Evolutionary conservation across 108 stramenopile species (phyloP).

Genomic region (Conticribra guillardii): DNA sequence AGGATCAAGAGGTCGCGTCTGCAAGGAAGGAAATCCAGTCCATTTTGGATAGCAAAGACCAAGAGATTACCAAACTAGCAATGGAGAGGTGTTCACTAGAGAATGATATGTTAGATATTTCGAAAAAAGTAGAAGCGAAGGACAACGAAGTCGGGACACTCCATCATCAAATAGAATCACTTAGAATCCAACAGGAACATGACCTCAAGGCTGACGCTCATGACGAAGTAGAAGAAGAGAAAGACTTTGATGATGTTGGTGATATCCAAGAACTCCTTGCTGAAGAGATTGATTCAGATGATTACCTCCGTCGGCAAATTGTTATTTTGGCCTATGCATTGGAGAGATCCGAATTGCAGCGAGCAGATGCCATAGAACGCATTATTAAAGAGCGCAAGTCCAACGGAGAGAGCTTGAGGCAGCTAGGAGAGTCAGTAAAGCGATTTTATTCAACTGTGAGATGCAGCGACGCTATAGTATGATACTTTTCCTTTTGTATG

Average conservation of each 20-base stretch:
- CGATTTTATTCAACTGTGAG: conserved; percentile 72
- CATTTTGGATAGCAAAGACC: conserved; percentile 41
- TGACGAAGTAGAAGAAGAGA: conserved; percentile 52
- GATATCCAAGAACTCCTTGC: conserved; percentile 44
- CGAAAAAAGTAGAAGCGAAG: conserved; percentile 24
- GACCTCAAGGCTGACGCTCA: conserved; percentile 11
- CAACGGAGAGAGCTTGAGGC: conserved; percentile 67
- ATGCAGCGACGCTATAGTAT: conserved; percentile 31
- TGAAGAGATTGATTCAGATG: conserved; percentile 48
- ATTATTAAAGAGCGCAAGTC: conserved; percentile 62
- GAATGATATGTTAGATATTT: conserved; percentile 28
- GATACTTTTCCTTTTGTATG: no score
- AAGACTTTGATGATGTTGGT: conserved; percentile 26
- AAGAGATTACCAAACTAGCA: conserved; percentile 41
- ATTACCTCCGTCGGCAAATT: conserved; percentile 61
- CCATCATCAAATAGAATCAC: conserved; percentile 10
- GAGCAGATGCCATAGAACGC: conserved; percentile 76
- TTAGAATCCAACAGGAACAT: neutral
- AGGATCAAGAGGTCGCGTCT: conserved; percentile 41
- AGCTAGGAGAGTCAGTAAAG: conserved; percentile 71
- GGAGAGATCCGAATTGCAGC: conserved; percentile 63
- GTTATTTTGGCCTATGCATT: conserved; percentile 71
- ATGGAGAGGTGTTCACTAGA: conserved; percentile 10
- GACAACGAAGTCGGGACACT: conserved; percentile 15
- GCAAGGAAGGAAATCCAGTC: conserved; percentile 33